phyloP scores from a whole-genome alignment of 495 filamentous ascomycete genomes.

The Xylona heveae region DNA sequence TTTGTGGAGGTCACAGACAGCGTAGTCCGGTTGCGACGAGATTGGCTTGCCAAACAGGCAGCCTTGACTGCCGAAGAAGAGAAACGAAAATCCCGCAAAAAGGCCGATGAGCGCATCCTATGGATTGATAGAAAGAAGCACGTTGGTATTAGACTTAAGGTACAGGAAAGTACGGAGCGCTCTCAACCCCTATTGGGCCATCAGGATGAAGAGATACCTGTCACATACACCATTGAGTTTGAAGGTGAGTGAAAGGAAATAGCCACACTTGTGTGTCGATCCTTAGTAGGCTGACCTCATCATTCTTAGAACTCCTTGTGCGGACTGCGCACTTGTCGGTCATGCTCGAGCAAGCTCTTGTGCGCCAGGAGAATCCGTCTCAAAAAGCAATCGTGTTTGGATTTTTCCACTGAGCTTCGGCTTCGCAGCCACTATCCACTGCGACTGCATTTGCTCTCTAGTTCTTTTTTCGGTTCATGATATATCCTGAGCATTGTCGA shows the following conservation, averaged over 20 bases:
- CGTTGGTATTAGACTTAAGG: conserved; percentile 35
- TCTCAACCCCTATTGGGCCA: conserved; percentile 22
- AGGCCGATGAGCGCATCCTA: conserved; percentile 17
- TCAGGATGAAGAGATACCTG: conserved; percentile 31
- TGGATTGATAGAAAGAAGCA: conserved; percentile 34
- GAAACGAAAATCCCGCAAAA: too few species aligned
- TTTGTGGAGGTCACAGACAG: conserved; percentile 41
- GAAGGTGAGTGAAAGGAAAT: conserved; percentile 24
- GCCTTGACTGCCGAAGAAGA: conserved; percentile 4
- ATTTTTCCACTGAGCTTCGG: too few species aligned
- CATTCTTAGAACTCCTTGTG: conserved; percentile 32
- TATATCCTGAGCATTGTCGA: too few species aligned
- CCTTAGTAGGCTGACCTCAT: neutral
- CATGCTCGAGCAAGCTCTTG: conserved; percentile 31
- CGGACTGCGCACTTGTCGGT: conserved; percentile 35
- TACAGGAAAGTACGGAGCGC: conserved; percentile 17
- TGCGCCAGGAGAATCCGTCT: conserved; percentile 22
- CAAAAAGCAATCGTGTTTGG: conserved; percentile 39
- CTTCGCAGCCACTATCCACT: too few species aligned
- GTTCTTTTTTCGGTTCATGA: too few species aligned
- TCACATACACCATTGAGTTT: conserved; percentile 36
- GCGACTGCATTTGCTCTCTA: too few species aligned
- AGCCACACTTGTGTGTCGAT: neutral
- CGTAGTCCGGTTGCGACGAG: conserved; percentile 40
- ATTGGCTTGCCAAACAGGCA: conserved; percentile 37